Evolutionary conservation across 2,329 filamentous ascomycete genomes (phyloP).

Genomic region (Paecilomyces sp.): DNA sequence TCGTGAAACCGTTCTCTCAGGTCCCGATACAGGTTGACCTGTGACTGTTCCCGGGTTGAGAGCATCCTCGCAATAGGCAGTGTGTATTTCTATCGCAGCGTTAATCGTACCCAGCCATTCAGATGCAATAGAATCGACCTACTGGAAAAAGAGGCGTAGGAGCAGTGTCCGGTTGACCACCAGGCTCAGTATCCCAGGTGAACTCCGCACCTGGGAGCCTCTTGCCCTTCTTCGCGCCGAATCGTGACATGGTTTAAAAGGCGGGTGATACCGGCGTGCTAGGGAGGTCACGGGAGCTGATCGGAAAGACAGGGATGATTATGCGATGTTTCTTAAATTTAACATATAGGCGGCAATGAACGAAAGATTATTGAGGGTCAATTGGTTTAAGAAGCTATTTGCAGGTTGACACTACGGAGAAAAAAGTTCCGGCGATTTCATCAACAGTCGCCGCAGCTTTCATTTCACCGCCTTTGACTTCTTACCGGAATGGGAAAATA

Average conservation of each 20-base stretch:
- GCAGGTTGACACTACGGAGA: slow-evolving; percentile 1
- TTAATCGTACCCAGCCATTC: background rate
- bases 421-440: slow-evolving; percentile 14
- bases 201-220: slow-evolving; percentile 36
- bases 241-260: slow-evolving; percentile 28
- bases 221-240: slow-evolving; percentile 29
- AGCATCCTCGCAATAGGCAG: slow-evolving; percentile 26
- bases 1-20: slow-evolving; percentile 51
- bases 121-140: slow-evolving; percentile 9
- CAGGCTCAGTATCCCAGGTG: slow-evolving; percentile 32
- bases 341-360: background rate
- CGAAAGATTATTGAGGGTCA: background rate
- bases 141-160: slow-evolving; percentile 44
- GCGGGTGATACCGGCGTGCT: background rate
- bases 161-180: slow-evolving; percentile 34
- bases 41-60: slow-evolving; percentile 36
- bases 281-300: background rate
- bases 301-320: background rate
- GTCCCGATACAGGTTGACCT: slow-evolving; percentile 44
- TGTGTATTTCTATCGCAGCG: slow-evolving; percentile 26
- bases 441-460: background rate
- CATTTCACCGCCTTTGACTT: slow-evolving; percentile 16
- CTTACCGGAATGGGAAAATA: slow-evolving; percentile 4
- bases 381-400: background rate
- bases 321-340: background rate